Evolutionary conservation across 306 rosid genomes (phyloP).

Genomic region (Fragaria ananassa): DNA sequence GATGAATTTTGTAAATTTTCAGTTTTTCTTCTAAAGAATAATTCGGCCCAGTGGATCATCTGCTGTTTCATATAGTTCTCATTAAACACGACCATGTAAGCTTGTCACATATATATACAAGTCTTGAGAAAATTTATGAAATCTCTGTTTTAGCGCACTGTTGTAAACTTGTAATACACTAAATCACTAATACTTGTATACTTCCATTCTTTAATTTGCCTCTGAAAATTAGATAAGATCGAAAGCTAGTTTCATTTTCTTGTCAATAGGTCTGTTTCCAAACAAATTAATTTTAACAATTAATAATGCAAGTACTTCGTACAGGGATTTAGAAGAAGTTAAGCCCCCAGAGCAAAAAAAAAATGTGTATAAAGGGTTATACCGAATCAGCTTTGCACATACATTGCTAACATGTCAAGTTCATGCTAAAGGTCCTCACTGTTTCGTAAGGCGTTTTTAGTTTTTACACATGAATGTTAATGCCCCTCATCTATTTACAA

Average conservation of each 20-base stretch:
- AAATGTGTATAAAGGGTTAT: too few relatives aligned
- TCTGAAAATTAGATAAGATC: slow-evolving; percentile 29
- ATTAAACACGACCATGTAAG: slow-evolving; percentile 33
- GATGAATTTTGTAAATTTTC: slow-evolving; percentile 33
- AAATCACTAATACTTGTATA: background rate
- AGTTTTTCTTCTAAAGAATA: slow-evolving; percentile 9
- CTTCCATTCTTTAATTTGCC: background rate
- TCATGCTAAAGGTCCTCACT: background rate
- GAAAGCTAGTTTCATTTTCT: background rate
- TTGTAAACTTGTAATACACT: background rate
- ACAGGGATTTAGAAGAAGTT: background rate
- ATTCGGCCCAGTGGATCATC: slow-evolving; percentile 11
- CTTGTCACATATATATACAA: slow-evolving; percentile 3
- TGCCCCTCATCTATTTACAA: too few relatives aligned
- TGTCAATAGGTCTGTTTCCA: background rate
- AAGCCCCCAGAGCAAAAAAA: too few relatives aligned
- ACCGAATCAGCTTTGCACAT: background rate
- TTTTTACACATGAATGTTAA: background rate
- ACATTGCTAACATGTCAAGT: background rate
- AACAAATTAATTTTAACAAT: too few relatives aligned
- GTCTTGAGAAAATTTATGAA: slow-evolving; percentile 6
- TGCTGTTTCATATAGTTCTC: slow-evolving; percentile 30
- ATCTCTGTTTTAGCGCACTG: background rate
- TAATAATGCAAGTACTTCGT: background rate
- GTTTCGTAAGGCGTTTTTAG: background rate